Conservation (phyloP, 139 green algal species). For the Chlorella vulgaris region DNA sequence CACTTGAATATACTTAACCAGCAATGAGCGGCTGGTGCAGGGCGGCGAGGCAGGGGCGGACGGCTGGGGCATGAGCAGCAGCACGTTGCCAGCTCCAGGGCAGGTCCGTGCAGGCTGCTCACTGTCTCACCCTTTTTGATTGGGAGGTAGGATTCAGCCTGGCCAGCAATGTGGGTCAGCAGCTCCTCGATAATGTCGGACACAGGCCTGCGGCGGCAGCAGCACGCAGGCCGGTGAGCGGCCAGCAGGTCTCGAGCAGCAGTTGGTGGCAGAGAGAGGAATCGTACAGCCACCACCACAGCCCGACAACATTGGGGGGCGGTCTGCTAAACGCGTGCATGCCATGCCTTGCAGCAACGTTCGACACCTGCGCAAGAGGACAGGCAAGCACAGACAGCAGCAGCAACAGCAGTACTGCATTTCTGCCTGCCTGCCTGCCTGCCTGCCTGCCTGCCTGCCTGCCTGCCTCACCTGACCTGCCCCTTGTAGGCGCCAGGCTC, state of each 20-base stretch:
- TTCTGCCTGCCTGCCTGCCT: too few species aligned
- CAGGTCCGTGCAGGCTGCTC: too few species aligned
- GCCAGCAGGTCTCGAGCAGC: background rate
- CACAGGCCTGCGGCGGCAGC: background rate
- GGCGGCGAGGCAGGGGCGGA: background rate
- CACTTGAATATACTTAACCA: too few species aligned
- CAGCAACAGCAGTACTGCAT: too few species aligned
- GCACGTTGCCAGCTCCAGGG: background rate
- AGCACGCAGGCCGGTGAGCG: too few species aligned
- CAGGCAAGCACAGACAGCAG: background rate
- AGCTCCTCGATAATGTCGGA: constrained; percentile 12
- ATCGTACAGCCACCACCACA: too few species aligned
- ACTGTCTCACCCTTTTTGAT: background rate
- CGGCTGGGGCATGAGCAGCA: background rate
- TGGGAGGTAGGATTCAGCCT: constrained; percentile 18
- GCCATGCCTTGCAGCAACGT: too few species aligned
- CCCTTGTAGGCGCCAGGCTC: constrained; percentile 70
- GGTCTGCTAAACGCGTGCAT: too few species aligned
- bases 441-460: background rate
- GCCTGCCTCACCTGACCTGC: background rate
- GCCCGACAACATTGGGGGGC: too few species aligned
- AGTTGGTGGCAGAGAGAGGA: too few species aligned
- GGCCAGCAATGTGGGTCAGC: constrained; percentile 15
- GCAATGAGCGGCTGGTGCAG: background rate
- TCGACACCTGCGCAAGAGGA: background rate